Conservation (phyloP, 2,329 filamentous ascomycete genomes). For the Gnomoniopsis sp. region DNA sequence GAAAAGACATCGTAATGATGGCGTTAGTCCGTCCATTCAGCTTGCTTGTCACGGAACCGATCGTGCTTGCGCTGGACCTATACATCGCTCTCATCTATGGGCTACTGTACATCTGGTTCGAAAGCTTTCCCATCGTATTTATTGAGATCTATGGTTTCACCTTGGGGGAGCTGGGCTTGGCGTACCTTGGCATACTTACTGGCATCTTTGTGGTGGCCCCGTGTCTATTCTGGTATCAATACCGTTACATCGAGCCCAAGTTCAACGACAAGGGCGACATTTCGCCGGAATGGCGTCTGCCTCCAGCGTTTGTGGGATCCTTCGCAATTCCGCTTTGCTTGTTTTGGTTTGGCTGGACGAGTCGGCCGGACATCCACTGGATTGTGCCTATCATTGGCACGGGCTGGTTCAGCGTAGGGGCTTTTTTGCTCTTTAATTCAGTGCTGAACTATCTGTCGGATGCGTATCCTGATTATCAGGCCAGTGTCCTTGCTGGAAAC, state of each 20-base stretch:
- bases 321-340: conserved; percentile 52
- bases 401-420: conserved; percentile 14
- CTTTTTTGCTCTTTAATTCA: conserved; percentile 15
- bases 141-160: conserved; percentile 46
- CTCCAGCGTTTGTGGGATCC: conserved; percentile 55
- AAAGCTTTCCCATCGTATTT: conserved; percentile 53
- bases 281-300: conserved; percentile 65
- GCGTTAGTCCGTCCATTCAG: conserved; percentile 57
- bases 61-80: conserved; percentile 58
- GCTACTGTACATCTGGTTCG: conserved; percentile 49
- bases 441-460: conserved; percentile 17
- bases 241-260: conserved; percentile 59
- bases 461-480: conserved; percentile 12
- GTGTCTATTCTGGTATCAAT: conserved; percentile 61
- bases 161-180: conserved; percentile 42
- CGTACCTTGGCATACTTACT: conserved; percentile 46
- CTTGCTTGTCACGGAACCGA: conserved; percentile 49
- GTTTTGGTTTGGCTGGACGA: conserved; percentile 57
- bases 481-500: conserved; percentile 13
- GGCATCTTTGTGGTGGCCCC: conserved; percentile 45
- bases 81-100: conserved; percentile 47
- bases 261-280: conserved; percentile 54
- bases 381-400: conserved; percentile 17
- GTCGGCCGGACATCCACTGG: conserved; percentile 14
- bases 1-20: conserved; percentile 47